Base-by-base conservation (phyloP, 352 stramenopile genomes). In the Phytophthora constricta region DNA sequence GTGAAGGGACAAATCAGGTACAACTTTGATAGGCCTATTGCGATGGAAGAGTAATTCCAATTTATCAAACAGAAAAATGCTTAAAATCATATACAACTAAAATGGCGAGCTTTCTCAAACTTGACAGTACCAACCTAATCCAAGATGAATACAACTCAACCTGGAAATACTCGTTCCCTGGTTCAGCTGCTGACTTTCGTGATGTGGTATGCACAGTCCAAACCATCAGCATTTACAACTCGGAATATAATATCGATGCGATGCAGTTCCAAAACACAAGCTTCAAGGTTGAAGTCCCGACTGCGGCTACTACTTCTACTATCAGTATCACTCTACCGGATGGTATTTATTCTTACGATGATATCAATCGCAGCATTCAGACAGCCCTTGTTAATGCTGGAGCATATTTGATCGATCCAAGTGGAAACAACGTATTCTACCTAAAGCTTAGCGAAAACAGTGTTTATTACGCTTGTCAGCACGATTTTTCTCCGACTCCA, bases 201-300 rank as follows among this genome's bases (percentile, higher is more conserved):
- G 26, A 68, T 39, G 48, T 25, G 28, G 63, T 73, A 34, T 39
- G 70, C 5, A 48, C 58, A 37, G 16, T 77, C 27, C 16, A 50
- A 19, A 39, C n/a, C 27, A 67, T 77, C 19, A 48, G 62, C 43
- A 51, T 77, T 2, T 73, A 62, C 46, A 72, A 72, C 28, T 56
- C 23, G 17, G 49, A 69, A 34, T 76, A 62, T 46, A 76, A 68
- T 31, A 65, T 76, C 28, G 58, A 76, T 70, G 13, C 50, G 26
- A 13, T 4, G 4, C 17, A 19, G 3, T 72, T 59, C 58, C 22
- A 23, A 22, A 76, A 72, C 23, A 72, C 62, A 25, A 62, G 43
- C 5, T 59, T 76, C 22, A 33, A 20, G 2, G 55, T 76, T 22
- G 65, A 59, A 37, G 39, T 72, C 5, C 68, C 68, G n/a, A 66